These are phyloP conservation scores for Thelephora aurantiotincta DNA, from an alignment of 768 basidiomycete genomes.

Conservation along the genomic window DNA sequence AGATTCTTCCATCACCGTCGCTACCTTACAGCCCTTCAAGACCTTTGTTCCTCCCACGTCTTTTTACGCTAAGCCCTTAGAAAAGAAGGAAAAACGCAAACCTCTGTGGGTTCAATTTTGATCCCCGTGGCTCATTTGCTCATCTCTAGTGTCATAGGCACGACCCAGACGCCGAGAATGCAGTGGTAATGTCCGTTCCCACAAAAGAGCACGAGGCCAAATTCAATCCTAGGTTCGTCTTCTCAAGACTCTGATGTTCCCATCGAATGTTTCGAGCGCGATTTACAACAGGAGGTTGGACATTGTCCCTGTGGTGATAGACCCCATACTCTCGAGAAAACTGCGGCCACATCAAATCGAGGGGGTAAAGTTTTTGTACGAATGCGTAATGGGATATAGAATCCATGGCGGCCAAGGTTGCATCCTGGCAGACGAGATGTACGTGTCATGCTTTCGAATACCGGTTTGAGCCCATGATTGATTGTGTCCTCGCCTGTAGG, in stretches of 20 bases:
- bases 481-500: slow-evolving; percentile 29
- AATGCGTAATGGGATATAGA: slow-evolving; percentile 88
- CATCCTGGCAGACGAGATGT: slow-evolving; percentile 97
- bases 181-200: slow-evolving; percentile 78
- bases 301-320: slow-evolving; percentile 75
- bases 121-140: neutral
- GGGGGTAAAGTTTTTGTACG: slow-evolving; percentile 87
- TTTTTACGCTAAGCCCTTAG: slow-evolving; percentile 39
- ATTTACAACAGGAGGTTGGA: slow-evolving; percentile 34
- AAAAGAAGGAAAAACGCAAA: slow-evolving; percentile 14
- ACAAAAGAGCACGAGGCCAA: slow-evolving; percentile 47
- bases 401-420: slow-evolving; percentile 88
- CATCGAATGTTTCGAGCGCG: neutral
- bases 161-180: slow-evolving; percentile 62
- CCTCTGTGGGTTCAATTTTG: slow-evolving; percentile 30
- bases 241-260: neutral
- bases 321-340: slow-evolving; percentile 63
- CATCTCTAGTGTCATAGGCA: slow-evolving; percentile 30
- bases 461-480: neutral
- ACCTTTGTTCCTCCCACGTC: slow-evolving; percentile 40
- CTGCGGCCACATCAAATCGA: slow-evolving; percentile 86
- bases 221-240: slow-evolving; percentile 54
- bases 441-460: slow-evolving; percentile 3
- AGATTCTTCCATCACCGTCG: slow-evolving; percentile 8
- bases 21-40: slow-evolving; percentile 10